These are phyloP conservation scores for Magnusiomyces fungicola DNA, from an alignment of 1,139 yeast genomes.

Conservation along the genomic window DNA sequence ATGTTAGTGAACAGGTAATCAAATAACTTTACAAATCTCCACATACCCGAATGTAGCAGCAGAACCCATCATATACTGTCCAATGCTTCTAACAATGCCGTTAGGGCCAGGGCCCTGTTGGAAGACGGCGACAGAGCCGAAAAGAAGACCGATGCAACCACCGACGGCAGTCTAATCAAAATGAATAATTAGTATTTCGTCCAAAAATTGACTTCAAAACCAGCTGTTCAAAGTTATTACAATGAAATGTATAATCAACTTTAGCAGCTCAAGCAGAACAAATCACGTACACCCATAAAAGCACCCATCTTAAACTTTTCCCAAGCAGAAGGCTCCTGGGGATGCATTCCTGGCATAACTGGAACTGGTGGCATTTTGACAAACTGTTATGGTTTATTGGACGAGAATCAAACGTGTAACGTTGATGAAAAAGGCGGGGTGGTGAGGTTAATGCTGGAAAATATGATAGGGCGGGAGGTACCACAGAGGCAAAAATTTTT, in stretches of 20 bases:
- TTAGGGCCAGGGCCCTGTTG: slow-evolving; percentile 98
- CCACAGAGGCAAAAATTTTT: background rate
- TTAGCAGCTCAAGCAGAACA: background rate
- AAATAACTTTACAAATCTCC: too few species aligned
- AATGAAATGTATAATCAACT: background rate
- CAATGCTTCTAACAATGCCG: slow-evolving; percentile 93
- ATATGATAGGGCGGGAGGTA: too few species aligned
- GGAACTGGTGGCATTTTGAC: slow-evolving; percentile 73
- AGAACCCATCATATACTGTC: slow-evolving; percentile 93
- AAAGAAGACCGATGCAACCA: slow-evolving; percentile 88
- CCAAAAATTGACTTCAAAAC: too few species aligned
- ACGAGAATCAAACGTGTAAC: too few species aligned
- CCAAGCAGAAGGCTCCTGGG: slow-evolving; percentile 79
- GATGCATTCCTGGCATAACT: slow-evolving; percentile 57
- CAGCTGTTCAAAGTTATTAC: background rate
- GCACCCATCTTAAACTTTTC: slow-evolving; percentile 98
- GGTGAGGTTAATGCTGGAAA: too few species aligned
- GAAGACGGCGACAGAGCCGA: slow-evolving; percentile 86
- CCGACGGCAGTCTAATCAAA: slow-evolving; percentile 64
- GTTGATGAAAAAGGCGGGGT: too few species aligned
- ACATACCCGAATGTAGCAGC: slow-evolving; percentile 81
- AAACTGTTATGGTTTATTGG: background rate
- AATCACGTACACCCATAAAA: slow-evolving; percentile 67
- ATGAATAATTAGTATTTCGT: background rate
- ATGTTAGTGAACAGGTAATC: too few species aligned